Evolutionary conservation across 2,329 filamentous ascomycete genomes (phyloP), one percentile per base, ranked within the genome.

Genomic region (Cytospora piceae): DNA sequence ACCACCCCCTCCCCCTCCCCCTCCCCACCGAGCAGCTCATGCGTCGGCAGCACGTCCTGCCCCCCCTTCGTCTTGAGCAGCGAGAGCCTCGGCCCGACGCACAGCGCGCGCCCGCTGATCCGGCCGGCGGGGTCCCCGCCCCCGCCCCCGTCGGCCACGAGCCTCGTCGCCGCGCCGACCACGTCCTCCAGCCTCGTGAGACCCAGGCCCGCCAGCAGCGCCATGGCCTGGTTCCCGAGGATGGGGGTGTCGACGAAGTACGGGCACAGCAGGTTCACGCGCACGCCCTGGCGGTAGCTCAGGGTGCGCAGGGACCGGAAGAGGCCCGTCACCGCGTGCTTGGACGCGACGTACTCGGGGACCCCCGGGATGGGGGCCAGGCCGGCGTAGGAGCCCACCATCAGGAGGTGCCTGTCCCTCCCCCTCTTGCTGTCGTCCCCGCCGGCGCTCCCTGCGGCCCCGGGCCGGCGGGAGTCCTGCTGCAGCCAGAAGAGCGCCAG

Each of bases 181-280:
- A 90, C 88, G 71, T 90, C 86, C 37, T 81, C 81, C 46, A 82
- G 74, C 52, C 79, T 78, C 1, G 83, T 86, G 68, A 83, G 77
- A 2, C 79, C 83, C 3, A 78, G 80, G 17, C 88, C 89, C 0
- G 87, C 83, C 2, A 90, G 78, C 20, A 89, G 66, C 2, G 82
- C 67, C 32, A 83, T 79, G 22, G 79, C 86, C 1, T 69, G 64
- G 1, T 75, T 66, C 0, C 80, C 76, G 4, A 88, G 73, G 54
- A 91, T 81, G n/a, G 86, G 84, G 17, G 86, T 88, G 70, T 87
- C 83, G 71, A 82, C 78, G 73, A 90, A 91, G 75, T 90, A 91
- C 0, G 89, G 89, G 65, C 82, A 83, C n/a, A 91, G 74, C 71
- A 90, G 79, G 72, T 91, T 91, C 66, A 89, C 78, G 54, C 89